Evolutionary conservation across 1,284 basidiomycete genomes (phyloP), one percentile per base, ranked within the genome.

Genomic region (Fomes fomentarius): DNA sequence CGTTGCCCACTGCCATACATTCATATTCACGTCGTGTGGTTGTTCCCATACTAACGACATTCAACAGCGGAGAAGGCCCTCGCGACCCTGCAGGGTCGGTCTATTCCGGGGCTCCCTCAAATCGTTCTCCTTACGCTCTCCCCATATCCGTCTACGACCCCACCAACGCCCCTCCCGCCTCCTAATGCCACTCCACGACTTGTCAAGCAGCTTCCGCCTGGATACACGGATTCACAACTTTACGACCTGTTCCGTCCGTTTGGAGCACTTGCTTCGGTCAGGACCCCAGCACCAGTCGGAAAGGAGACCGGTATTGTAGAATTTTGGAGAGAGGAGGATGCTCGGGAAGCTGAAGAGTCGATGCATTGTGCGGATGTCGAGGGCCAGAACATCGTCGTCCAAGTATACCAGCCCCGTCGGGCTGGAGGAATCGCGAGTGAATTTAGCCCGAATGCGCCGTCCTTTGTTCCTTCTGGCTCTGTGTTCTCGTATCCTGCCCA

Each of bases 251-350:
- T 89, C 75, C 77, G 89, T 45, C 82, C 84, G 4, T 91, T 77
- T 62, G 89, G 89, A 52, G 85, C 89, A 33, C 80, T 91, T 47
- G 83, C 87, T 31, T 85, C 87, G 2, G 85, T 79, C 26, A 84
- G 83, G 56, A 81, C 82, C n/a, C 83, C 89, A 60, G 85, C 85
- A 35, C 78, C 85, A 56, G 84, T 90, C 66, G 85, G 87, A 37
- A 77, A 79, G 44, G 87, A 88, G 66, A 87, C 83, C 0, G 91
- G 85, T 47, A 78, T 91, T 51, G 80, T 94, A 47, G 91, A 94
- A 69, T 95, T 92, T 69, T 95, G 91, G 91, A 83, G 85, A 61
- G 92, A 94, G 70, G 90, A 92, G 40, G 93, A 95, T 67, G 93
- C 91, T 4, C 79, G 81, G 17, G 72, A 78, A 19, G 91, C 91